Evolutionary conservation across 225 moss, liverwort and hornwort species (phyloP).

Genomic region (Thuidium tamariscinum): DNA sequence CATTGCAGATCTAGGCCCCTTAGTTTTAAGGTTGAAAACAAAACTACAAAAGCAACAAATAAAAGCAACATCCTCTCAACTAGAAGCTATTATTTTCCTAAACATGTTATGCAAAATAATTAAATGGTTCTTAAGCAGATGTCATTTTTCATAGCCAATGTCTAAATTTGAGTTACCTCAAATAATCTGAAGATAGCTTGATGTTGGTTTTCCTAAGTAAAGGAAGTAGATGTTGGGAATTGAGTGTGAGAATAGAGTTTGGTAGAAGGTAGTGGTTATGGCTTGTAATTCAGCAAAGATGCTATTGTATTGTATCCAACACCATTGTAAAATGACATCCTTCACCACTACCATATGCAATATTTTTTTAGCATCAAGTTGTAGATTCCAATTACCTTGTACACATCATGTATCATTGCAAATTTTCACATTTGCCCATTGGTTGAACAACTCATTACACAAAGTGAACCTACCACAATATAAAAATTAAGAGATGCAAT

Average conservation of each 20-base stretch:
- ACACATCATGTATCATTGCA: background rate
- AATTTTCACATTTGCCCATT: background rate
- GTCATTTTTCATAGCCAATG: background rate
- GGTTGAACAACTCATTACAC: background rate
- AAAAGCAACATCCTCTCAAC: background rate
- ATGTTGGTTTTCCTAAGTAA: background rate
- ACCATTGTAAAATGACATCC: background rate
- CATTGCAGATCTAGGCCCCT: background rate
- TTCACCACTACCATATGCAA: background rate
- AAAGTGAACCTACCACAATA: background rate
- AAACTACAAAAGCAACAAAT: background rate
- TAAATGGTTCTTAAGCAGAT: fast-evolving
- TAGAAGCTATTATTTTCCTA: background rate
- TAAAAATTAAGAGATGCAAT: background rate
- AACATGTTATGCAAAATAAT: fast-evolving
- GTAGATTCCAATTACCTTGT: background rate
- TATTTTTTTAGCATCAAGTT: background rate
- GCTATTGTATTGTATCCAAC: background rate
- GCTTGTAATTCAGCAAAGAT: background rate
- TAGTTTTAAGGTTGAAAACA: background rate
- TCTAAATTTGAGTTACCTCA: background rate
- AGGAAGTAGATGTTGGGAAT: background rate
- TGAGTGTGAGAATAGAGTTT: background rate
- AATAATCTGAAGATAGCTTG: background rate
- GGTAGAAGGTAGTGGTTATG: too few species aligned